Evolutionary conservation across 202 grass and related monocot species (phyloP), one percentile per base, ranked within the genome.

Genomic region (Saccharum hybrid): DNA sequence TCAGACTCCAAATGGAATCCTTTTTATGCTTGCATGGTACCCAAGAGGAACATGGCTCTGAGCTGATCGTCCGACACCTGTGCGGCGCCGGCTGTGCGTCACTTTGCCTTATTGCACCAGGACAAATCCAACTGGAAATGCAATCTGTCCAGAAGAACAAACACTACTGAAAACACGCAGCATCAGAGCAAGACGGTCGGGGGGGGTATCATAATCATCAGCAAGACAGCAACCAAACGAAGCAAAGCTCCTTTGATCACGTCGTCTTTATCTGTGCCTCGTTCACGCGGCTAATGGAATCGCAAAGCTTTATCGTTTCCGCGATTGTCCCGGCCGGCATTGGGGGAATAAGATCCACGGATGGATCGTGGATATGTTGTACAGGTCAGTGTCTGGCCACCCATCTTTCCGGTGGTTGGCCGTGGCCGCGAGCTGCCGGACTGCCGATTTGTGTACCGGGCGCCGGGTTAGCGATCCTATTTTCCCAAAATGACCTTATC

Each of bases 301-400:
- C 59, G 84, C 49, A 9, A 60, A 72, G 67, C 37, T 45, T 76
- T 33, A 19, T 59, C 15, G 1, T 34, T 73, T 57, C 69, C 38
- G 38, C 34, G 83, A 77, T 67, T 66, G 21, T 15, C 65, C 80
- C 34, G 15, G 13, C 84, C 19, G 15, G 81, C 46, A 77, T 57
- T 76, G 38, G 81, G 76, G 76, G 81, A 81, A 87, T 87, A 77
- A 87, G 84, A 87, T 90, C 71, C 81, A 45, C 3, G 46, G 21
- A 57, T 11, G 45, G 84, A 81, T 87, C 22, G 74, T 71, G 79
- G 74, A 86, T 90, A 60, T 54, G 54, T 22, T 7, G 57, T 36
- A 36, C 74, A 42, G 56, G 61, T 33, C 40, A 79, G 74, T 75
- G 81, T 63, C 54, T 64, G 11, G 46, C 57, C 71, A 77, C 76